Conservation (phyloP, 2,329 filamentous ascomycete species). For the Botrytis pseudocinerea region DNA sequence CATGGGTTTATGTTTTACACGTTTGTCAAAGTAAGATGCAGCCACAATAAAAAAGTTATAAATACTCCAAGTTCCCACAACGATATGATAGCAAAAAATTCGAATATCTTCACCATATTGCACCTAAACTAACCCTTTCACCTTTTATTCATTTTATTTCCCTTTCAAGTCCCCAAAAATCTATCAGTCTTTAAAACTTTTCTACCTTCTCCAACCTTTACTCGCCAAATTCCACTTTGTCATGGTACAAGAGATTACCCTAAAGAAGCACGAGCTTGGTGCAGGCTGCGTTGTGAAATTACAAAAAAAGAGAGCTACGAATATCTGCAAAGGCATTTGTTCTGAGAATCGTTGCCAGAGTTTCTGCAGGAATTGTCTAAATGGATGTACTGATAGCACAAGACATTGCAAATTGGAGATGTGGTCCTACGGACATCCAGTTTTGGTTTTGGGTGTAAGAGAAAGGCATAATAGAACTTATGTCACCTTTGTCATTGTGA, state of each 20-base stretch:
- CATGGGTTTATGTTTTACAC: background rate
- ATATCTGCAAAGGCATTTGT: background rate
- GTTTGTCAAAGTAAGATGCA: too few relatives aligned
- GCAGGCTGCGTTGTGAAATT: background rate
- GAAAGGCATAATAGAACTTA: background rate
- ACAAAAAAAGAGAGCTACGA: background rate
- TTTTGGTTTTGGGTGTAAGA: background rate
- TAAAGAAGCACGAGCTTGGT: background rate
- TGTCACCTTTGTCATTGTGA: constrained; percentile 5
- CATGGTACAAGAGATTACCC: background rate
- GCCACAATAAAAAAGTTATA: background rate
- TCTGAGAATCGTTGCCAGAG: background rate
- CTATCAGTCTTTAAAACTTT: too few relatives aligned
- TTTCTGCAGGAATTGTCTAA: background rate
- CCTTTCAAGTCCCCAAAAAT: background rate
- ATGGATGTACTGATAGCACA: background rate
- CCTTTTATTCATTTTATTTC: background rate
- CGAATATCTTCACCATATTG: background rate
- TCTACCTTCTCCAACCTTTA: background rate
- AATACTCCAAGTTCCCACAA: background rate
- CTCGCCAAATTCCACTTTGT: too few relatives aligned
- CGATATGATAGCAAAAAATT: background rate
- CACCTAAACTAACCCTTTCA: background rate
- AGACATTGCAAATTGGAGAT: background rate
- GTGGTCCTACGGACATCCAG: background rate